A percentile compares a stretch with the other conserved stretches of the same genome.
These are phyloP conservation scores for Pyricularia pennisetigena DNA, from an alignment of 2,329 filamentous ascomycete genomes.

Conservation along the genomic window DNA sequence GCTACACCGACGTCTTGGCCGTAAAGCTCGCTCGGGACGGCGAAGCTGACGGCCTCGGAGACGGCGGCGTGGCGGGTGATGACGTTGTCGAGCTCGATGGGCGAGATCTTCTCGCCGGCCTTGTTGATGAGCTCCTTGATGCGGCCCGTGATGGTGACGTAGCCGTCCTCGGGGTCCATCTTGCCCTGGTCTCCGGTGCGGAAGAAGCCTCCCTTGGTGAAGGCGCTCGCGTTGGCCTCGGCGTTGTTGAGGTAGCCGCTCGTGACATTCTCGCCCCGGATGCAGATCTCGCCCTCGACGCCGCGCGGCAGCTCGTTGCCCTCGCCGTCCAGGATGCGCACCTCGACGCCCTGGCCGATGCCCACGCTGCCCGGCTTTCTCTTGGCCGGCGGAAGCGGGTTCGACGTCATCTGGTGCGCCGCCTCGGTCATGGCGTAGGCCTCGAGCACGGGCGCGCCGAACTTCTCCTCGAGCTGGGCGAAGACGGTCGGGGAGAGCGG, in stretches of 20 bases:
- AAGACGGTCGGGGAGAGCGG: slow-evolving; percentile 75
- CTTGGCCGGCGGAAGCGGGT: slow-evolving; percentile 59
- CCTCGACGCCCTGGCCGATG: slow-evolving; percentile 71
- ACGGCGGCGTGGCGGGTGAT: slow-evolving; percentile 64
- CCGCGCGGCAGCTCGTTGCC: slow-evolving; percentile 61
- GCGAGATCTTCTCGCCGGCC: slow-evolving; percentile 81
- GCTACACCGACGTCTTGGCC: slow-evolving; percentile 75
- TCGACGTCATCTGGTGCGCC: slow-evolving; percentile 75
- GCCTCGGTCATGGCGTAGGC: slow-evolving; percentile 93
- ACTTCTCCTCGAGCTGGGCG: slow-evolving; percentile 65
- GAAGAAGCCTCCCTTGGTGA: slow-evolving; percentile 71
- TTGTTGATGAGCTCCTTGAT: slow-evolving; percentile 94
- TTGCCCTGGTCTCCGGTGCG: slow-evolving; percentile 81
- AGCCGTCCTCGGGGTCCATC: slow-evolving; percentile 62
- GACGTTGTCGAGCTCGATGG: slow-evolving; percentile 80
- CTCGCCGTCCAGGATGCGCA: slow-evolving; percentile 63
- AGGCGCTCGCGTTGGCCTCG: slow-evolving; percentile 63
- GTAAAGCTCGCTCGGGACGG: slow-evolving; percentile 72
- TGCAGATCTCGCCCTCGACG: slow-evolving; percentile 71
- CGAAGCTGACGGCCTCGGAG: slow-evolving; percentile 73
- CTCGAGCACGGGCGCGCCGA: slow-evolving; percentile 74
- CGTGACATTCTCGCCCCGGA: slow-evolving; percentile 74
- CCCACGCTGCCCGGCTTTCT: slow-evolving; percentile 77
- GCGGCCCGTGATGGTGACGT: slow-evolving; percentile 77
- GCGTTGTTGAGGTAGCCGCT: slow-evolving; percentile 79